Evolutionary conservation across 1,284 basidiomycete genomes (phyloP).

Genomic region (Pterula multifida): DNA sequence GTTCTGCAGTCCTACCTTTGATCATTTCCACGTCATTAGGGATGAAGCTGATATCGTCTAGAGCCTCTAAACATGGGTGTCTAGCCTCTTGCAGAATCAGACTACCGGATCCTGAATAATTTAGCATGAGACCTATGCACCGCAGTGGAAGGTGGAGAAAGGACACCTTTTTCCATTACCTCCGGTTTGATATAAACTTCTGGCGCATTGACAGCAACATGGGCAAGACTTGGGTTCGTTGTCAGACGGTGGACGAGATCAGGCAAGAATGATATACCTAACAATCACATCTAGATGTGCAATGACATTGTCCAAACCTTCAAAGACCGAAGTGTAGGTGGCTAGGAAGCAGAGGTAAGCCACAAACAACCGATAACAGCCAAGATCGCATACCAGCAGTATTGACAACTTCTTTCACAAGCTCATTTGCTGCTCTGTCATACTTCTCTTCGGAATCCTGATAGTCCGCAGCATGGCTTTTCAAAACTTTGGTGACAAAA

Average conservation of each 20-base stretch:
- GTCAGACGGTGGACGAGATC: neutral
- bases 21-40: conserved; percentile 90
- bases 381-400: conserved; percentile 67
- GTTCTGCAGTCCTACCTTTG: conserved; percentile 35
- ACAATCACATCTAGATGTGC: conserved; percentile 90
- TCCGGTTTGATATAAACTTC: conserved; percentile 81
- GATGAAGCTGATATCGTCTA: conserved; percentile 93
- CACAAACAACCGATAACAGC: neutral
- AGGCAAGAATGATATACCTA: conserved; percentile 36
- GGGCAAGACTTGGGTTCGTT: conserved; percentile 61
- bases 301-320: conserved; percentile 78
- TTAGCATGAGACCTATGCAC: neutral
- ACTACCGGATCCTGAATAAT: conserved; percentile 54
- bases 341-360: conserved; percentile 29
- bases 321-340: conserved; percentile 85
- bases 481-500: conserved; percentile 81
- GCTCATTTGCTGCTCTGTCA: conserved; percentile 60
- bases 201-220: conserved; percentile 80
- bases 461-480: conserved; percentile 66
- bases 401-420: conserved; percentile 89
- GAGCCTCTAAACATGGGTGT: conserved; percentile 94
- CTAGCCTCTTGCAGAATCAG: conserved; percentile 74
- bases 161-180: conserved; percentile 55
- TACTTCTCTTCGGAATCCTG: conserved; percentile 64
- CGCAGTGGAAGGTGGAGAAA: neutral